phyloP scores from a whole-genome alignment of 495 filamentous ascomycete species.

The Platismatia glauca region DNA sequence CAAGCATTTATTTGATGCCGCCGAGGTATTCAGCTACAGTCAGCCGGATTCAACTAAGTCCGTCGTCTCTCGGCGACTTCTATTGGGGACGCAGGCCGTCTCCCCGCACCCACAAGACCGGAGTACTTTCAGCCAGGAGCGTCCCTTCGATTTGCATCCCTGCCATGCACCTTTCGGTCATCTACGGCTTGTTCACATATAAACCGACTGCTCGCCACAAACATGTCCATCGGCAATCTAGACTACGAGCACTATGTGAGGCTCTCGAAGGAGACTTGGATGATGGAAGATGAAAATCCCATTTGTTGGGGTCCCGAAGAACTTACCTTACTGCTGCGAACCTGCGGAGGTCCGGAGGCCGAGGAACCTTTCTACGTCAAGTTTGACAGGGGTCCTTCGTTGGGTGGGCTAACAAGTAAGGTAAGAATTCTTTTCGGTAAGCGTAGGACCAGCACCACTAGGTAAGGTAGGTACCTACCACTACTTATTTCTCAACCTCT shows the following conservation, averaged over 20 bases:
- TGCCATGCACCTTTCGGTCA: not conserved
- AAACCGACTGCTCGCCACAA: not conserved
- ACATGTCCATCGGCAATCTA: not conserved
- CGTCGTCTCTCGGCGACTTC: not conserved
- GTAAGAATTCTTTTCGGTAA: too few relatives aligned
- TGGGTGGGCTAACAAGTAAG: too few relatives aligned
- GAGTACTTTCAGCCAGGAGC: not conserved
- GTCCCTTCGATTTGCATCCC: not conserved
- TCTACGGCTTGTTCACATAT: not conserved
- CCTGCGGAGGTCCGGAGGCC: too few relatives aligned
- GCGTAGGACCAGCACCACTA: too few relatives aligned
- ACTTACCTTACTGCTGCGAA: too few relatives aligned
- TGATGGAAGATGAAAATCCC: too few relatives aligned
- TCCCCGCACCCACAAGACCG: not conserved
- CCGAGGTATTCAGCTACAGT: not conserved
- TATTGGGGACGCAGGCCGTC: not conserved
- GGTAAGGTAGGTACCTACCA: too few relatives aligned
- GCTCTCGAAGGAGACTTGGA: too few relatives aligned
- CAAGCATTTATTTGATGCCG: not conserved
- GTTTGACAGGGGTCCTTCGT: too few relatives aligned
- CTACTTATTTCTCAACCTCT: too few relatives aligned
- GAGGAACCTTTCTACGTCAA: too few relatives aligned
- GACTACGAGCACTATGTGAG: not conserved
- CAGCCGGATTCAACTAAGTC: not conserved
- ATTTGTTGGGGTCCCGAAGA: too few relatives aligned